Base-by-base conservation (phyloP, 306 rosid genomes). In the Sophora flavescens region DNA sequence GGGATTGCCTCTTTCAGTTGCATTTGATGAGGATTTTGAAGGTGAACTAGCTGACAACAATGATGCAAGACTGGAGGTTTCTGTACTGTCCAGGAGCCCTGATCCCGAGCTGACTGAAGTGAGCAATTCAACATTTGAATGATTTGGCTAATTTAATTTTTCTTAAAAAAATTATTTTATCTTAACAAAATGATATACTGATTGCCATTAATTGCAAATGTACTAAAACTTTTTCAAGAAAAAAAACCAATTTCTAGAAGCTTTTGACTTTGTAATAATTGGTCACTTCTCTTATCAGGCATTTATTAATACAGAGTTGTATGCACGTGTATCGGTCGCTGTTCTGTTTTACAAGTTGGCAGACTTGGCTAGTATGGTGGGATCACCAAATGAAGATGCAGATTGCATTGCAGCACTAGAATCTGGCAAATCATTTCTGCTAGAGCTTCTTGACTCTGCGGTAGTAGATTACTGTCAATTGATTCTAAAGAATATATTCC, bases 21-120 rank as follows among this genome's bases (percentile, higher is more conserved):
- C 98, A 70, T 94, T 94, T 75, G 98, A 94, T 78, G 98, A 94
- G 85, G 98, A 94, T 87, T 94, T 94, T 68, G 97, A 92, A 86
- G 97, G 89, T 76, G 98, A 94, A 78, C 87, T 94, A 77, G 85
- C 91, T 68, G 98, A 92, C 67, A 91, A 88, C 79, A 81, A 68
- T 77, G 96, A 89, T 76, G 89, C 95, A 38, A 86, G 88, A 75
- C 68, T 81, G 74, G 98, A 92, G 72, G 91, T 94, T 62, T 90
- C 96, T 70, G 65, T 90, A 62, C 78, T 94, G 86, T 91, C 93
- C 35, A 83, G 77, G 68, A 89, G 89, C 78, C 91, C 95, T 44
- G 92, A 92, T 87, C 78, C 88, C 18, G 98, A 92, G 85, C 85
- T 94, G 82, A 90, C 95, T 70, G 91, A 92, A 81, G 97, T 90